These are phyloP conservation scores for Skeletonema marinoi DNA, from an alignment of 108 stramenopile genomes.

Conservation along the genomic window DNA sequence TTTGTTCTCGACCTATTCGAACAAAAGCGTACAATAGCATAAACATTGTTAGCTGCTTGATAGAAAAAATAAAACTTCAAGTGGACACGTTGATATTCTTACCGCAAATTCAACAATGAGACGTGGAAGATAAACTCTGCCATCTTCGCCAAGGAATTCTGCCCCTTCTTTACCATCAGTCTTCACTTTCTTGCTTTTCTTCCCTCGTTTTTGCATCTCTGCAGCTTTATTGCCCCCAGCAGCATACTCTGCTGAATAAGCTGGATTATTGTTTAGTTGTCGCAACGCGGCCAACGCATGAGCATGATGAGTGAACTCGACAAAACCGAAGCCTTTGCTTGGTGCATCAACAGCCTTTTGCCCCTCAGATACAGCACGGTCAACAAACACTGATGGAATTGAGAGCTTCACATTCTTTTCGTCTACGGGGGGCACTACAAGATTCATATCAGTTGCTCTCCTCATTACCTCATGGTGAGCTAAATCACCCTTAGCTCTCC, in stretches of 20 bases:
- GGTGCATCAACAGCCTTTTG: conserved; percentile 56
- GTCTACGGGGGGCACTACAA: conserved; percentile 60
- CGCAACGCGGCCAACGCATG: conserved; percentile 96
- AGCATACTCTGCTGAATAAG: conserved; percentile 72
- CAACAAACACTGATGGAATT: conserved; percentile 83
- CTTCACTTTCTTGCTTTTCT: conserved; percentile 48
- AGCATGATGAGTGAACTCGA: conserved; percentile 94
- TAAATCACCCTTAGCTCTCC: conserved; percentile 78
- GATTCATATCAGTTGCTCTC: conserved; percentile 49
- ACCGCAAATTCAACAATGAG: conserved; percentile 88
- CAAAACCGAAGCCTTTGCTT: conserved; percentile 98
- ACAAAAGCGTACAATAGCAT: not conserved
- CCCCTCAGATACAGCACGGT: conserved; percentile 64
- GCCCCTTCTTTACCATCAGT: conserved; percentile 26
- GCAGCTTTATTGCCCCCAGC: conserved; percentile 70
- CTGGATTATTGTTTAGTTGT: conserved; percentile 95
- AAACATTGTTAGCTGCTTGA: not conserved
- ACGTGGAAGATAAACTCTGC: conserved; percentile 61
- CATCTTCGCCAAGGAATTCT: conserved; percentile 60
- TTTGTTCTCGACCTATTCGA: conserved; percentile 73
- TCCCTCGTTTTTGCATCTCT: conserved; percentile 40
- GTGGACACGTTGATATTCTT: conserved; percentile 15
- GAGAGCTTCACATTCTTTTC: conserved; percentile 84
- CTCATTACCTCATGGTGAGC: conserved; percentile 69
- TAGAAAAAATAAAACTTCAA: conserved; percentile 2